These are phyloP conservation scores for Globisporangium ultimum DNA, from an alignment of 352 stramenopile species.

Conservation along the genomic window DNA sequence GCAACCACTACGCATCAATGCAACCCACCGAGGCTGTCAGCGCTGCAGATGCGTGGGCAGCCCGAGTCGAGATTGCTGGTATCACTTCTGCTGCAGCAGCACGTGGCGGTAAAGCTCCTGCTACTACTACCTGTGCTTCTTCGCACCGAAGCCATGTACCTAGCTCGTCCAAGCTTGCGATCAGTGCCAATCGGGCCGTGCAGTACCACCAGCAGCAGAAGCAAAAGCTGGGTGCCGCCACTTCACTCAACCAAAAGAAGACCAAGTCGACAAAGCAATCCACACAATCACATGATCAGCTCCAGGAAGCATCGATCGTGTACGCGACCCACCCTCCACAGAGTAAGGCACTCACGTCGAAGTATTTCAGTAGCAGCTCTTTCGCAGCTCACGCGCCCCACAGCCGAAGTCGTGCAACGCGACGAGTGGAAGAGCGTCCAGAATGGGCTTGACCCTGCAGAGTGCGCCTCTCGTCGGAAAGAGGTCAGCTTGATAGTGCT, in stretches of 20 bases:
- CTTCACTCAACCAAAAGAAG: too few species aligned
- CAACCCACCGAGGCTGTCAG: conserved; percentile 15
- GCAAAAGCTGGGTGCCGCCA: too few species aligned
- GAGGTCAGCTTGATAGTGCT: neutral
- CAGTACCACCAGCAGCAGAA: conserved; percentile 3
- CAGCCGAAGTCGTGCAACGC: neutral
- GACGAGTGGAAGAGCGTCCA: neutral
- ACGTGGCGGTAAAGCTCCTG: neutral
- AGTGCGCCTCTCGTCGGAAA: neutral
- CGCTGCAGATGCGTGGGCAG: conserved; percentile 34
- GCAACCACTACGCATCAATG: conserved; percentile 37
- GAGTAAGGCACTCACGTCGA: neutral
- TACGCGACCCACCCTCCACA: conserved; percentile 6
- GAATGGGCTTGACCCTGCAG: neutral
- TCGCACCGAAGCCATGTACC: conserved; percentile 4
- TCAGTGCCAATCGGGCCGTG: neutral
- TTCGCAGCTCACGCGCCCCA: neutral
- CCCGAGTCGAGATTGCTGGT: conserved; percentile 59
- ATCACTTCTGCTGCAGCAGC: conserved; percentile 19
- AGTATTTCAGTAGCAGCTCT: conserved; percentile 1
- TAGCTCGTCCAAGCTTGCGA: conserved; percentile 7
- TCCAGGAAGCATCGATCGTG: conserved; percentile 8
- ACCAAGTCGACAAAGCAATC: too few species aligned
- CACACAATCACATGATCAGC: neutral
- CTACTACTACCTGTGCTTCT: neutral